Evolutionary conservation across 257 asterid species (phyloP).

Genomic region (Paraleonurus japonicus): DNA sequence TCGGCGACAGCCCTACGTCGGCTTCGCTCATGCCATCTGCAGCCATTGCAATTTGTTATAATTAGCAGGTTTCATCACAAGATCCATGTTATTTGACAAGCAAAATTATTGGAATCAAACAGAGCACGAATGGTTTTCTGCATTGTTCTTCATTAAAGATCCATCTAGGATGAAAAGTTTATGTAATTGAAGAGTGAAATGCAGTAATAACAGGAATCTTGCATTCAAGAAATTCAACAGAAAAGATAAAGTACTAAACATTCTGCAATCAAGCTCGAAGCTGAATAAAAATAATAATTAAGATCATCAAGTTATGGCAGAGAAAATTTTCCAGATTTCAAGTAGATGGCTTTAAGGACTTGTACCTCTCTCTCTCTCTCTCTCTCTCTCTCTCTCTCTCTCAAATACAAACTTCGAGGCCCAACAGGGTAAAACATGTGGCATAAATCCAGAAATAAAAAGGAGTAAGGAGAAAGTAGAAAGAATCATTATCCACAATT

Average conservation of each 20-base stretch:
- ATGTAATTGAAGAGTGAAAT: no score
- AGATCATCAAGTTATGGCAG: no score
- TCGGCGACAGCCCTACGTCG: conserved; percentile 56
- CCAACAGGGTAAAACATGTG: not conserved
- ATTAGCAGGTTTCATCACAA: no score
- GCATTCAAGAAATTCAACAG: not conserved
- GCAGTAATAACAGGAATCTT: not conserved
- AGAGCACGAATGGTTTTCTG: not conserved
- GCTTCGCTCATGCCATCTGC: conserved; percentile 66
- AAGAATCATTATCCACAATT: not conserved
- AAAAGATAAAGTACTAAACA: not conserved
- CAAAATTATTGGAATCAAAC: not conserved
- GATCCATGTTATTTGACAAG: not conserved
- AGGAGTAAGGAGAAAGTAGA: not conserved
- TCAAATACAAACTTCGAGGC: not conserved
- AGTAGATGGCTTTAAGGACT: not conserved
- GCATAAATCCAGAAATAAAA: not conserved
- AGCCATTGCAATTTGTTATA: conserved; percentile 5
- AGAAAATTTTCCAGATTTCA: no score
- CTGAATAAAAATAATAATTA: no score
- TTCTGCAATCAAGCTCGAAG: not conserved
- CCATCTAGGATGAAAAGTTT: not conserved
- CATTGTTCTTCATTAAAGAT: not conserved
- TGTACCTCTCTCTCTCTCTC: not conserved
- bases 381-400: not conserved